Evolutionary conservation across 2,329 filamentous ascomycete species (phyloP).

Genomic region (Colletotrichum gigasporum): DNA sequence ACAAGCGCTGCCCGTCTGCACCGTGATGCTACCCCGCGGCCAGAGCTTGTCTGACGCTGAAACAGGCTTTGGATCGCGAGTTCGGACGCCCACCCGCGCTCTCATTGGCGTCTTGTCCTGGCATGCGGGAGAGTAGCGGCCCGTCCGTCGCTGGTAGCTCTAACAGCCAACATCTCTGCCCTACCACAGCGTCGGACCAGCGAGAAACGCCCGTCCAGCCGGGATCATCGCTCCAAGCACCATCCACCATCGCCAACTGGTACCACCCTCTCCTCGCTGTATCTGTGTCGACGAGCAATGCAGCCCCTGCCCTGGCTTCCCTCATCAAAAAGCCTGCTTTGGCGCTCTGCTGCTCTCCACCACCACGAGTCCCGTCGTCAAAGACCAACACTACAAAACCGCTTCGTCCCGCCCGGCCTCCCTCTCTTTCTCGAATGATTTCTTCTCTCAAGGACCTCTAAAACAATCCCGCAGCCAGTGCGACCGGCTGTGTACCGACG

Average conservation of each 20-base stretch:
- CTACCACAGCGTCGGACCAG: slow-evolving; percentile 9
- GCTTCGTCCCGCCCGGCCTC: slow-evolving; percentile 16
- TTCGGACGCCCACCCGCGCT: slow-evolving; percentile 1
- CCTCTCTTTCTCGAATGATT: not conserved
- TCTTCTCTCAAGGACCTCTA: slow-evolving; percentile 14
- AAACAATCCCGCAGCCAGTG: slow-evolving; percentile 4
- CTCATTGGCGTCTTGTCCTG: slow-evolving; percentile 11
- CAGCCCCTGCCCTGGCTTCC: slow-evolving; percentile 20
- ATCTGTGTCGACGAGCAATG: not conserved
- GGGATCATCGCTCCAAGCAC: slow-evolving; percentile 27
- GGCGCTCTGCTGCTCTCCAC: slow-evolving; percentile 7
- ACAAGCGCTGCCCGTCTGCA: not conserved
- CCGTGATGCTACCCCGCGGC: not conserved
- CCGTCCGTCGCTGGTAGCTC: not conserved
- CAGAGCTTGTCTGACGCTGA: slow-evolving; percentile 13
- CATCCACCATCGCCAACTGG: slow-evolving; percentile 24
- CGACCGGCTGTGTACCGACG: not conserved
- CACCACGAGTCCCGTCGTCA: slow-evolving; percentile 5
- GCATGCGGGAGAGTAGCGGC: slow-evolving; percentile 18
- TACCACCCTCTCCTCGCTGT: slow-evolving; percentile 20
- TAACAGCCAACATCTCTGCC: slow-evolving; percentile 24
- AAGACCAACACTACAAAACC: slow-evolving; percentile 27
- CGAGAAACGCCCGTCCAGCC: not conserved
- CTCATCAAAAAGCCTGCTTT: slow-evolving; percentile 27
- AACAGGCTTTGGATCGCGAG: slow-evolving; percentile 24